These are phyloP conservation scores for Lactifluus volemus DNA, from an alignment of 768 basidiomycete species.

Conservation along the genomic window DNA sequence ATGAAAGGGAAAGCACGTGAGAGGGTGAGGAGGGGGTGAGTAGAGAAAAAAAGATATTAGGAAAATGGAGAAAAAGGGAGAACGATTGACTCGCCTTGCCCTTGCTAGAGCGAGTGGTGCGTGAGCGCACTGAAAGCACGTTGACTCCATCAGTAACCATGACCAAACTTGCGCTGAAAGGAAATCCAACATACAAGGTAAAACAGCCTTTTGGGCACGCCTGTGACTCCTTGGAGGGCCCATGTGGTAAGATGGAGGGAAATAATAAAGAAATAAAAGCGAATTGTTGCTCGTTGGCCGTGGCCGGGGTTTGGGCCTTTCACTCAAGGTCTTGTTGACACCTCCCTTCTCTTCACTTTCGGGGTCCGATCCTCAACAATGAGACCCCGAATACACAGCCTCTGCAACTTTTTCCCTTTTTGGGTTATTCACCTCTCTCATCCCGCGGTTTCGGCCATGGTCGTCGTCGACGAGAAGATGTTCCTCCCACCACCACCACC, in stretches of 20 bases:
- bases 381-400: not conserved
- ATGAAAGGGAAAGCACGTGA: constrained; percentile 7
- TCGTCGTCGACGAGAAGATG: constrained; percentile 25
- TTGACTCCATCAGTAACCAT: constrained; percentile 21
- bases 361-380: constrained; percentile 5
- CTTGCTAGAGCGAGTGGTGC: constrained; percentile 49
- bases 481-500: constrained; percentile 8
- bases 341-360: not conserved
- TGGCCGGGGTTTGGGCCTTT: constrained; percentile 10
- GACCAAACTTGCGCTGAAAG: not conserved
- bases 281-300: constrained; percentile 9
- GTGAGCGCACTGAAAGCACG: constrained; percentile 39
- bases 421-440: no score
- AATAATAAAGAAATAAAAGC: constrained; percentile 7
- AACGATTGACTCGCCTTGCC: constrained; percentile 38
- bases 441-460: constrained; percentile 26
- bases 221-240: constrained; percentile 17
- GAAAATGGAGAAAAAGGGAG: not conserved
- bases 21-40: not conserved
- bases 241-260: constrained; percentile 5
- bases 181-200: constrained; percentile 13
- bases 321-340: not conserved
- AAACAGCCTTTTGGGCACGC: constrained; percentile 13
- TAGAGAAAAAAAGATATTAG: not conserved
- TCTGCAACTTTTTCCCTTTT: no score